phyloP scores from a whole-genome alignment of 2,329 filamentous ascomycete genomes.

The Penicillium fuscoglaucum region DNA sequence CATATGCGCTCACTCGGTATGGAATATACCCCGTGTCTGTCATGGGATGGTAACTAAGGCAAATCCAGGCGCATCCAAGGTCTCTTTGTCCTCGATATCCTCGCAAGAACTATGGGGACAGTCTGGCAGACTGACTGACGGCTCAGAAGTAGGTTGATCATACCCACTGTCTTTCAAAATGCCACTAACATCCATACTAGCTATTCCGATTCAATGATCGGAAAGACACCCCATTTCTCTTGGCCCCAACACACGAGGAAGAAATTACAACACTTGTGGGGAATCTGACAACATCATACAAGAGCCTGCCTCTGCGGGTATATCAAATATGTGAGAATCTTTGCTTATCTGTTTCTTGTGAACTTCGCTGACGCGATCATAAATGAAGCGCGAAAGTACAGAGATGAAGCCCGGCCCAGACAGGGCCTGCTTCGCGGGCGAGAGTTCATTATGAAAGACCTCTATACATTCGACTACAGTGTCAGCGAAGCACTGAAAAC shows the following conservation, averaged over 20 bases:
- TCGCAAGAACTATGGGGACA: conserved; percentile 79
- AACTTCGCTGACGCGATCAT: background rate
- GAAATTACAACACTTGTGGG: conserved; percentile 85
- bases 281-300: conserved; percentile 74
- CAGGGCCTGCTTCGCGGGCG: conserved; percentile 83
- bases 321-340: conserved; percentile 76
- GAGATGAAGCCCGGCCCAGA: conserved; percentile 85
- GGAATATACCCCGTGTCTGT: background rate
- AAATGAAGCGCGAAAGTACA: conserved; percentile 76
- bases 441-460: conserved; percentile 97
- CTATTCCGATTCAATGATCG: conserved; percentile 80
- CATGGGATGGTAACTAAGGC: background rate
- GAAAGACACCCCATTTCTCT: conserved; percentile 69
- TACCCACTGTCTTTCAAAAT: background rate
- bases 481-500: conserved; percentile 70
- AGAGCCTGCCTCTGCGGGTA: conserved; percentile 77
- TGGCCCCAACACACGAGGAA: conserved; percentile 94
- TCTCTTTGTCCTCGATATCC: conserved; percentile 49
- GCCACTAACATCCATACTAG: conserved; percentile 47
- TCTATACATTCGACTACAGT: conserved; percentile 88
- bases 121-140: conserved; percentile 75
- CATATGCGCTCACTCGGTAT: conserved; percentile 77
- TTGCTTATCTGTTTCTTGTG: too few relatives aligned
- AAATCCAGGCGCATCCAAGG: conserved; percentile 24
- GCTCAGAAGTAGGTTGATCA: conserved; percentile 64